Base-by-base conservation (phyloP, 139 green algal genomes). In the Haematococcus sp. region DNA sequence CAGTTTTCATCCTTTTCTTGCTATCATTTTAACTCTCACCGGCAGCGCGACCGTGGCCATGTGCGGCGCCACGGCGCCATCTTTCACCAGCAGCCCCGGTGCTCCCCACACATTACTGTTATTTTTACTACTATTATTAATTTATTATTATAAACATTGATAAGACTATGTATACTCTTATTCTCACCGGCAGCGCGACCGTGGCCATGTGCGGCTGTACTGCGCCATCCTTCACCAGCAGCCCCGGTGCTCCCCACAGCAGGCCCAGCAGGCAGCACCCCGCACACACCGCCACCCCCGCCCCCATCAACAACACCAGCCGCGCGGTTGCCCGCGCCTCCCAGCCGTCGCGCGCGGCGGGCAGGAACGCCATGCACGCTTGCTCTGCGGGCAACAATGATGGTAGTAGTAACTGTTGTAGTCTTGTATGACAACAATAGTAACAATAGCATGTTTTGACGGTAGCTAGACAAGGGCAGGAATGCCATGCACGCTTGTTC, bases 81-180 rank as follows among this genome's bases (percentile, higher is more conserved):
- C 32, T 3, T 52, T 16, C 17, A 30, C 17, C 32, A 81, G 82
- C 89, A n/a, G 60, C 32, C 25, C 30, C 49, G 70, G 11, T 49
- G 40, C 40, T 11, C 40, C 40, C n/a, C 23, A 44, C 7, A 20
- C 40, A 34, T 35, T 20, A 27, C n/a, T 19, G 3, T 43, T 4
- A 2, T 33, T 40, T 60, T 35, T 5, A 23, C 5, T 19, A 35
- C 25, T 13, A 31, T 32, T 20, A 61, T 20, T 11, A n/a, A 54
- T 27, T 56, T n/a, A 55, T 20, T 30, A 31, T 31, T 20, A 32
- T 16, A 19, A 3, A 71, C 65, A 23, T n/a, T 20, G 15, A 35
- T 20, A 35, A 22, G n/a, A 3, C 20, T 9, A 22, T 35, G 30
- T 20, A 61, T 23, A 23, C 65, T 22, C 11, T 49, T 7, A 49